Evolutionary conservation across 2,329 filamentous ascomycete genomes (phyloP), one percentile per base, ranked within the genome.

Genomic region (Curvularia spicifera): DNA sequence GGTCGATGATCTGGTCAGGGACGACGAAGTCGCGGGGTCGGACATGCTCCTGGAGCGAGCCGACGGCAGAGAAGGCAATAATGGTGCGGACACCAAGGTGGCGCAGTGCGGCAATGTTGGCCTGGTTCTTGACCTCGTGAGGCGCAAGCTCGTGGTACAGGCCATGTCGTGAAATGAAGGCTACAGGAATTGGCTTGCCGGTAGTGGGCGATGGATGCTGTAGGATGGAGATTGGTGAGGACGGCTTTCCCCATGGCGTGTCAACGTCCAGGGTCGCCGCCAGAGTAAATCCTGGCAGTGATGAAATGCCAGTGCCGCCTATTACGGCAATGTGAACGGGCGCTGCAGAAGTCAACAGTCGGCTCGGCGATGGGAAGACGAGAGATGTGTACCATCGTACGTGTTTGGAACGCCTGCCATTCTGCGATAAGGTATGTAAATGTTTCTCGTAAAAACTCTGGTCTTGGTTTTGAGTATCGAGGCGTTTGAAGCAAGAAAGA

Each of bases 41-140:
- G 78, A 99, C 94, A 73, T 92, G 87, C 81, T 97, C 95, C 76
- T 90, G 91, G 75, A 99, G 82, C 71, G 90, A 94, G 62, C 95
- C 95, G 56, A 99, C 95, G 48, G 95, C 95, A 64, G 90, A 94
- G 82, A 99, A 99, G 64, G 94, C 93, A 74, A 99, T 91, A 76
- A 98, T 87, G 75, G 88, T 91, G 72, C 93, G 89, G 45, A 98
- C 95, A 66, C 95, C 95, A 60, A 99, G 84, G 70, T 87, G 88
- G 65, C 95, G 89, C 63, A 99, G 84, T n/a, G 95, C 95, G n/a
- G 95, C 94, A 72, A 99, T 96, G 82, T 98, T 99, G 79, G 95
- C 95, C 64, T 91, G 91, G 66, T 89, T 87, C 59, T 93, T 93
- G n/a, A 99, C 91, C 80, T 99, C 95, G 75, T 97, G 93, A 0